Evolutionary conservation across 2,329 filamentous ascomycete genomes (phyloP).

Genomic region (Achaetomium macrosporum): DNA sequence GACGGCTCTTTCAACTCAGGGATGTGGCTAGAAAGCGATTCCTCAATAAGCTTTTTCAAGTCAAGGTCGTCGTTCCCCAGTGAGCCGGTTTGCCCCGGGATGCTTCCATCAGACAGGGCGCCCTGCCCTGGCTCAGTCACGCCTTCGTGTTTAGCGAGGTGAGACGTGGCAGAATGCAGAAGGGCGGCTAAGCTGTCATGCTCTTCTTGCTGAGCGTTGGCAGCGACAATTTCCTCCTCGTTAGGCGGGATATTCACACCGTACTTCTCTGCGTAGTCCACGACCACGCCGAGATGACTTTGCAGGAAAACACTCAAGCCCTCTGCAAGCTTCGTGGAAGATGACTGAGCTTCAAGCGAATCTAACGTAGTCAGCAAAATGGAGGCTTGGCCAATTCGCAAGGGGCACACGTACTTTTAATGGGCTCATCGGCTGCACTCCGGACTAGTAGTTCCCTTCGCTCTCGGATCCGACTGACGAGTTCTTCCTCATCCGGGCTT

Average conservation of each 20-base stretch:
- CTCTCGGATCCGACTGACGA: constrained; percentile 39
- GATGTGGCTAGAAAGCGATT: constrained; percentile 15
- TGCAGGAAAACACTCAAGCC: constrained; percentile 30
- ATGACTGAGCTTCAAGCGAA: constrained; percentile 35
- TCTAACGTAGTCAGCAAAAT: constrained; percentile 22
- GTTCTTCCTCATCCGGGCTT: constrained; percentile 46
- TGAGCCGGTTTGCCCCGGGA: constrained; percentile 2
- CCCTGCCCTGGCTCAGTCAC: not conserved
- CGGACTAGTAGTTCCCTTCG: constrained; percentile 44
- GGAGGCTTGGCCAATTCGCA: not conserved
- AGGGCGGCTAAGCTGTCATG: constrained; percentile 21
- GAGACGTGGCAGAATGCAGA: constrained; percentile 18
- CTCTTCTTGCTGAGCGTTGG: constrained; percentile 5
- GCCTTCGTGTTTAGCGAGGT: constrained; percentile 10
- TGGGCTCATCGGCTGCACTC: constrained; percentile 45
- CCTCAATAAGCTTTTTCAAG: constrained; percentile 20
- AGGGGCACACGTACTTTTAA: constrained; percentile 23
- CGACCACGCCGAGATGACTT: constrained; percentile 28
- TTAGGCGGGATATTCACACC: constrained; percentile 33
- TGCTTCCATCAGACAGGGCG: constrained; percentile 1
- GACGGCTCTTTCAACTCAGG: constrained; percentile 10
- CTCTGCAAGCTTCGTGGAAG: constrained; percentile 34
- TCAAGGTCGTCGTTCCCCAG: constrained; percentile 10
- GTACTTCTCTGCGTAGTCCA: constrained; percentile 35
- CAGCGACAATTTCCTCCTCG: constrained; percentile 24